Base-by-base conservation (phyloP, 139 green algal species). In the Chlamydomonas schloesseri region DNA sequence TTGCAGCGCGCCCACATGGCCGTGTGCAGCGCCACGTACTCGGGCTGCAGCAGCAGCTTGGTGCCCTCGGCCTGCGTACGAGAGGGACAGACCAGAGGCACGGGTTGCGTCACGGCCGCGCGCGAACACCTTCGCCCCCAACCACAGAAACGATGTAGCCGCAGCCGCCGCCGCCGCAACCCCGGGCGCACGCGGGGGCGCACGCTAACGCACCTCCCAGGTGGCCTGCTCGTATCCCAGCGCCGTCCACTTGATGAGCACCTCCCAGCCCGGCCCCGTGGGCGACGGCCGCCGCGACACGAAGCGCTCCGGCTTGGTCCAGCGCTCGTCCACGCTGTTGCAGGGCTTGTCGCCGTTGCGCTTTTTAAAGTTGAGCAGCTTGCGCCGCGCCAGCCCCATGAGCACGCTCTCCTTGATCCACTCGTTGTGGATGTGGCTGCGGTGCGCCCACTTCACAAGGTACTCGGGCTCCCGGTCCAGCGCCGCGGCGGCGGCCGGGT, bases 331-430 rank as follows among this genome's bases (percentile, higher is more conserved):
- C 69, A 87, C 37, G 46, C 86, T 71, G 75, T 88, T 90, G 73
- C 86, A 86, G 36, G 91, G 91, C 46, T 68, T 69, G 34, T 89
- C 88, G 50, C 92, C 92, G 72, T 96, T 88, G 55, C 91, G 91
- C 83, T 93, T 93, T 89, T 93, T 95, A 91, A 98, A 98, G 89
- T 96, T 96, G 57, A 96, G 84, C 69, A 97, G 89, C 93, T 97
- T 97, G 36, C 95, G 86, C 68, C 94, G 94, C 42, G 95, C 94
- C 15, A 98, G 88, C 57, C 83, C 88, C 75, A 94, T 74, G 72
- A 98, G 89, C 73, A 86, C 73, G 0, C 74, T 77, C 89, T 97
- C 95, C 26, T 86, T 88, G 23, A 95, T 71, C 91, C 94, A 98
- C 90, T 97, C 95, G 72, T 98, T 96, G 88, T 98, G 96, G 15